Evolutionary conservation across 1,284 basidiomycete species (phyloP), one percentile per base, ranked within the genome.

Genomic region (Ceraceosorus bombacis): DNA sequence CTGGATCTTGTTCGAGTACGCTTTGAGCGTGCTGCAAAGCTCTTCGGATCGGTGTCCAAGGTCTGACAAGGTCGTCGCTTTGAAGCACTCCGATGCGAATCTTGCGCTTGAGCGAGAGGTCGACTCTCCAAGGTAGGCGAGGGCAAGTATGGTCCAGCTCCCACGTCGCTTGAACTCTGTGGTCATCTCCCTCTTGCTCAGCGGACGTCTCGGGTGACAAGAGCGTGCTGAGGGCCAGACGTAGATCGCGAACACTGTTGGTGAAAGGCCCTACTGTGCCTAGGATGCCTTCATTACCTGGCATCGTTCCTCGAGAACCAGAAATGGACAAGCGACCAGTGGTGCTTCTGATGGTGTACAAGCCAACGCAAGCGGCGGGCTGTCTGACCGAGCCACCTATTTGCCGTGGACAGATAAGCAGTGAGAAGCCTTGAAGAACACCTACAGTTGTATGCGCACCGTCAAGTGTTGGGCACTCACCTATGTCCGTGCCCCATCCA

Each of bases 401-500:
- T 36, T 58, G 46, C 15, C 10, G 43, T 46, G 43, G 36, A 48
- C 12, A 48, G 15, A 12, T 2, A 48, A 48, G 46, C 12, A 48
- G 27, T 27, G 27, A 27, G 27, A 27, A 27, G 27, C 27, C 27
- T 27, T 27, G 27, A 27, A 27, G 27, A 27, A 27, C 27, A 27
- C 27, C 46, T 57, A 17, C 55, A 49, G 3, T 2, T 15, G 15
- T 49, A 49, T 49, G 48, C 48, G n/a, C 2, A 2, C n/a, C 2
- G n/a, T 49, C n/a, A 15, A 49, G n/a, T 15, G n/a, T 15, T 10
- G n/a, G 7, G 17, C 7, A 38, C 15, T 9, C 55, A 40, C 49
- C 68, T n/a, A 71, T 70, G 39, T 70, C 68, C 6, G 68, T 65
- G 9, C 68, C 71, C 2, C 71, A 27, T 2, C 70, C 68, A 10